These are phyloP conservation scores for Fusarium pilosicola DNA, from an alignment of 2,329 filamentous ascomycete genomes.

Conservation along the genomic window DNA sequence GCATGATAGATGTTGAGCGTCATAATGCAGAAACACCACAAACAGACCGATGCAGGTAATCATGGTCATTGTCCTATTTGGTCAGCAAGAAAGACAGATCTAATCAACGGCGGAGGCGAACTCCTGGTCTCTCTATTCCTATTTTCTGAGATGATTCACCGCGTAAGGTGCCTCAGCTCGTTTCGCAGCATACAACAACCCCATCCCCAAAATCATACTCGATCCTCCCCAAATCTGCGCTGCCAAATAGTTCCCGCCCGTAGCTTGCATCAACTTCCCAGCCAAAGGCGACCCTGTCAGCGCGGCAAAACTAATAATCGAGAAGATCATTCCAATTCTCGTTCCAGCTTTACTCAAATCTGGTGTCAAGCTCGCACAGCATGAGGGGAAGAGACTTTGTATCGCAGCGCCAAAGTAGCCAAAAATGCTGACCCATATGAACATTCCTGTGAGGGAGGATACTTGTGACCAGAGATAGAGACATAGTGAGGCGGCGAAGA, in stretches of 20 bases:
- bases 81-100: neutral
- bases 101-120: fast-evolving
- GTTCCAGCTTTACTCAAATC: slow-evolving; percentile 65
- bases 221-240: slow-evolving; percentile 63
- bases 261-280: slow-evolving; percentile 59
- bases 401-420: slow-evolving; percentile 72
- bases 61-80: too few relatives aligned
- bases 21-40: too few relatives aligned
- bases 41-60: too few relatives aligned
- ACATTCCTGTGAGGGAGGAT: slow-evolving; percentile 48
- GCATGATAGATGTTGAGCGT: too few relatives aligned
- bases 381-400: slow-evolving; percentile 73
- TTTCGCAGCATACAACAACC: slow-evolving; percentile 54
- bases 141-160: fast-evolving
- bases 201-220: slow-evolving; percentile 55
- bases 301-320: slow-evolving; percentile 63
- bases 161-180: slow-evolving; percentile 40
- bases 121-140: neutral
- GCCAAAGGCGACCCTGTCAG: slow-evolving; percentile 66
- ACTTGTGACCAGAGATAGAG: slow-evolving; percentile 66
- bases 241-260: slow-evolving; percentile 57
- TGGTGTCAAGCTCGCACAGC: slow-evolving; percentile 56
- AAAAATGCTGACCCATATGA: slow-evolving; percentile 70
- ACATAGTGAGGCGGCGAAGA: slow-evolving; percentile 57
- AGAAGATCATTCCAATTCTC: slow-evolving; percentile 69